Percentiles rank a stretch among this genome's conserved stretches.
Evolutionary conservation across 2,329 filamentous ascomycete genomes (phyloP).

Genomic region (Talaromyces marneffei): DNA sequence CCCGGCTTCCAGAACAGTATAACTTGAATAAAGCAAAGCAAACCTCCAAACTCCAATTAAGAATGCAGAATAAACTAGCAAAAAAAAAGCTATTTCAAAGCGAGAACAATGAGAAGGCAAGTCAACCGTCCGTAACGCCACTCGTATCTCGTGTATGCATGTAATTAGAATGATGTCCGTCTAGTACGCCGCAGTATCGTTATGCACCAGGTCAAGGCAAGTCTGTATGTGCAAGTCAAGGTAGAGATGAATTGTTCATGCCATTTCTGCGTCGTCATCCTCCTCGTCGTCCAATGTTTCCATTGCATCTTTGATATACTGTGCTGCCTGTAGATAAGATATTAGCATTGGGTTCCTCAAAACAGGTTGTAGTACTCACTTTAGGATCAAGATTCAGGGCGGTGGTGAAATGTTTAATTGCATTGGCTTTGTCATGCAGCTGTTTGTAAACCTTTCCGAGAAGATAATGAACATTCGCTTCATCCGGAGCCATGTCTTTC

Average conservation of each 20-base stretch:
- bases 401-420: slow-evolving; percentile 91
- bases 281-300: slow-evolving; percentile 74
- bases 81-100: background rate
- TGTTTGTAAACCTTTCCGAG: slow-evolving; percentile 64
- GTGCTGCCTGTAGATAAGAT: slow-evolving; percentile 60
- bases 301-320: slow-evolving; percentile 94
- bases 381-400: slow-evolving; percentile 94
- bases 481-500: slow-evolving; percentile 86
- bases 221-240: background rate
- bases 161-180: slow-evolving; percentile 8
- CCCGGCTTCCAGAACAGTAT: background rate
- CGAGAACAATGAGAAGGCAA: too few relatives aligned
- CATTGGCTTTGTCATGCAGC: slow-evolving; percentile 57
- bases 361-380: slow-evolving; percentile 49
- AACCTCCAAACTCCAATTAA: background rate
- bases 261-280: slow-evolving; percentile 53
- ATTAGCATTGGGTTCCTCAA: slow-evolving; percentile 12
- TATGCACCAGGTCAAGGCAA: slow-evolving; percentile 1
- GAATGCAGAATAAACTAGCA: slow-evolving; percentile 5
- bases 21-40: background rate
- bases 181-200: slow-evolving; percentile 9
- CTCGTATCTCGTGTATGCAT: slow-evolving; percentile 13
- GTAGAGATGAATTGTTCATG: slow-evolving; percentile 23
- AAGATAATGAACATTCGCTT: slow-evolving; percentile 92
- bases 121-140: slow-evolving; percentile 14